A percentile compares a stretch with the other conserved stretches of the same genome.
Conservation (phyloP, 2,329 filamentous ascomycete species). For the Neofusicoccum kwambonambiense region DNA sequence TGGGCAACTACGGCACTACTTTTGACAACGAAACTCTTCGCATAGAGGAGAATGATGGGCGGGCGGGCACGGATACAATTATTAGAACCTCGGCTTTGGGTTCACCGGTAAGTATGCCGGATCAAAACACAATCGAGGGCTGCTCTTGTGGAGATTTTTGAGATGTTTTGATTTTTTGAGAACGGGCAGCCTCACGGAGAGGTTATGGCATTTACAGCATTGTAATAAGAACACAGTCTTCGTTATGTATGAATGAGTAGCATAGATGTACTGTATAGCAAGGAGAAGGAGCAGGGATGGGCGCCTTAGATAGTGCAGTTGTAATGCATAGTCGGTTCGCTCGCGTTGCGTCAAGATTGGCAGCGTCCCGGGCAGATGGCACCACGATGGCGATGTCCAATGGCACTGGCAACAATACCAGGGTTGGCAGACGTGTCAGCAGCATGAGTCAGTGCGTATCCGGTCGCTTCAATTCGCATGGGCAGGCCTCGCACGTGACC, state of each 20-base stretch:
- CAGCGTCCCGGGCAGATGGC: background rate
- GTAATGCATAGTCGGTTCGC: slow-evolving; percentile 12
- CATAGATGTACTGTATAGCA: slow-evolving; percentile 13
- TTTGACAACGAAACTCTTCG: slow-evolving; percentile 10
- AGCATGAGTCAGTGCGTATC: slow-evolving; percentile 8
- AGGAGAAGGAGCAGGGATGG: background rate
- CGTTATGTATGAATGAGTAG: slow-evolving; percentile 18
- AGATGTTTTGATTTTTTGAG: background rate
- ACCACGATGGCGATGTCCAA: background rate
- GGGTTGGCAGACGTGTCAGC: slow-evolving; percentile 3
- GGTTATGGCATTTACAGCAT: slow-evolving; percentile 8
- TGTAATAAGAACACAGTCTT: slow-evolving; percentile 14
- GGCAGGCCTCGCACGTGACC: background rate
- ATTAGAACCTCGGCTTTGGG: slow-evolving; percentile 1
- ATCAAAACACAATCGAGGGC: background rate
- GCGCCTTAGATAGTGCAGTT: background rate
- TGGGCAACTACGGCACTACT: slow-evolving; percentile 12
- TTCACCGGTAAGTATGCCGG: background rate
- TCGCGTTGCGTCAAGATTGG: background rate
- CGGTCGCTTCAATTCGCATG: slow-evolving; percentile 9
- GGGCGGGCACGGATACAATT: background rate
- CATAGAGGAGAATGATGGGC: slow-evolving; percentile 7
- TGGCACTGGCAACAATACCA: slow-evolving; percentile 7
- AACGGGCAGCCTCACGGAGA: slow-evolving; percentile 6
- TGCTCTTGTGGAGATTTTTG: background rate